Percentiles rank a stretch among this genome's conserved stretches.
Evolutionary conservation across 2,329 filamentous ascomycete species (phyloP).

Genomic region (Fusarium sororula): DNA sequence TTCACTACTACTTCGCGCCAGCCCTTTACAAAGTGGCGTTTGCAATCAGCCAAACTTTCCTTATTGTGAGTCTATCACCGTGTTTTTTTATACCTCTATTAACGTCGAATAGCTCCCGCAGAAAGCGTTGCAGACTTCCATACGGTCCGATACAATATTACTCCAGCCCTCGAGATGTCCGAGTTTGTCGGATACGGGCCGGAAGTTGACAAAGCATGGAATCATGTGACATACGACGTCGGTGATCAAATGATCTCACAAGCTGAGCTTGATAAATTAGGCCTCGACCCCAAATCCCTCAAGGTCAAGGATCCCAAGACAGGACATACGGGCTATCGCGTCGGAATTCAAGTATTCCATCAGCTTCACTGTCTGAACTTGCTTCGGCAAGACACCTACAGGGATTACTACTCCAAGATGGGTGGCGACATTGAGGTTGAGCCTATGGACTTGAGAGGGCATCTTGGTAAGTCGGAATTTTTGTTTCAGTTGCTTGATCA

Average conservation of each 20-base stretch:
- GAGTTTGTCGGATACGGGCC: conserved; percentile 65
- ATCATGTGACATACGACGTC: conserved; percentile 59
- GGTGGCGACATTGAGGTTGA: conserved; percentile 59
- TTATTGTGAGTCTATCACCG: conserved; percentile 7
- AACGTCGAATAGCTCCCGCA: conserved; percentile 53
- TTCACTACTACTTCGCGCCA: conserved; percentile 11
- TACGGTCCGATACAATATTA: conserved; percentile 59
- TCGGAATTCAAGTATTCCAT: conserved; percentile 68
- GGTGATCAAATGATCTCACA: conserved; percentile 69
- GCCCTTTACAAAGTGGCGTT: background rate
- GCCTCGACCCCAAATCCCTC: conserved; percentile 62
- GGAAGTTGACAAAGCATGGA: conserved; percentile 67
- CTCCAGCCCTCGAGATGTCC: conserved; percentile 54
- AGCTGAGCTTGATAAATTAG: conserved; percentile 62
- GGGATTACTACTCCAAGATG: conserved; percentile 58
- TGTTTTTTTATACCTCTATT: fast-evolving
- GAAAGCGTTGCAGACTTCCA: conserved; percentile 59
- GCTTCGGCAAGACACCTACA: conserved; percentile 58
- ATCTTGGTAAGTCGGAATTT: conserved; percentile 3
- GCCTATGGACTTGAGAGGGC: conserved; percentile 24
- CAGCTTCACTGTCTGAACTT: conserved; percentile 60
- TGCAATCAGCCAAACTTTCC: conserved; percentile 8
- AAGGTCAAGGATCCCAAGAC: conserved; percentile 64
- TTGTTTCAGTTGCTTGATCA: fast-evolving
- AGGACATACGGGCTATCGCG: conserved; percentile 66